Conservation (phyloP, 2,329 filamentous ascomycete species). For the Fusarium sublunatum region DNA sequence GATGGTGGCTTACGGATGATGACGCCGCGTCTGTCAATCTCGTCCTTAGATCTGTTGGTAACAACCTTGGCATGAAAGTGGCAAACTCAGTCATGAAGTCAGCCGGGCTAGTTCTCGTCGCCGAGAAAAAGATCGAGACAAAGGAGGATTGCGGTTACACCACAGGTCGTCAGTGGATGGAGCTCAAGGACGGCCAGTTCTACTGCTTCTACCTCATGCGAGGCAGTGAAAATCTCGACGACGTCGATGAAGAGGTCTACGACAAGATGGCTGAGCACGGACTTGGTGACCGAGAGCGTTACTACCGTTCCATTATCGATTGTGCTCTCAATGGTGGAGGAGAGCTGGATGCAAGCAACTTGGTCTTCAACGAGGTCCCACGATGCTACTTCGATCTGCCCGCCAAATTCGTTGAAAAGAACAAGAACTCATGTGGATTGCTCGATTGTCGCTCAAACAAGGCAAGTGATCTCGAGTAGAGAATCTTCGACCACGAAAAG, state of each 20-base stretch:
- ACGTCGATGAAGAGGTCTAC: background rate
- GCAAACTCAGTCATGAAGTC: slow-evolving; percentile 12
- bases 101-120: slow-evolving; percentile 4
- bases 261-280: background rate
- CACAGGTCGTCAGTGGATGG: background rate
- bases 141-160: background rate
- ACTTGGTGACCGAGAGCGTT: slow-evolving; percentile 1
- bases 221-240: background rate
- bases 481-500: too few relatives aligned
- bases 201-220: slow-evolving; percentile 4
- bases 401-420: background rate
- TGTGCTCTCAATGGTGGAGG: background rate
- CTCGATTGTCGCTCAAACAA: too few relatives aligned
- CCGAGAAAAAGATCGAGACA: background rate
- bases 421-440: too few relatives aligned
- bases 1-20: slow-evolving; percentile 12
- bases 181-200: background rate
- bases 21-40: slow-evolving; percentile 3
- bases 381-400: slow-evolving; percentile 2
- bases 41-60: slow-evolving; percentile 3
- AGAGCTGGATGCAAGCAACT: background rate
- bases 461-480: too few relatives aligned
- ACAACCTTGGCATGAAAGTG: slow-evolving; percentile 9
- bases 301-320: background rate
- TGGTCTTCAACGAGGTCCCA: slow-evolving; percentile 1